Evolutionary conservation across 192 early-diverging fungal genomes (phyloP).

Genomic region (Podila epicladia): DNA sequence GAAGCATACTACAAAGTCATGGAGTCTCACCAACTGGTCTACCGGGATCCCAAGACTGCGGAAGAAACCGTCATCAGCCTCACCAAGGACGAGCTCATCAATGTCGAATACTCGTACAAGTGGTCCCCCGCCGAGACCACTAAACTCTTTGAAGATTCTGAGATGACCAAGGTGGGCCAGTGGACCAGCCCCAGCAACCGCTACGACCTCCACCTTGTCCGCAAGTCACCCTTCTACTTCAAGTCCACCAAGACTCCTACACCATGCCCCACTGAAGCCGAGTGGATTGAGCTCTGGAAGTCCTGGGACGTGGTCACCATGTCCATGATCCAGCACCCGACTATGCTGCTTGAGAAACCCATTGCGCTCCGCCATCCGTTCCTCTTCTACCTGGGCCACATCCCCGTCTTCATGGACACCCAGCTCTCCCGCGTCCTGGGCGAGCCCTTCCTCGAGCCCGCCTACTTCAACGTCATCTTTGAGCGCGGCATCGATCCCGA

Average conservation of each 20-base stretch:
- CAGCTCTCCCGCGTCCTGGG: constrained; percentile 58
- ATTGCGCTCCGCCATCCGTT: constrained; percentile 89
- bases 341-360: constrained; percentile 71
- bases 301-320: constrained; percentile 79
- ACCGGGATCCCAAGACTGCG: constrained; percentile 21
- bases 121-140: constrained; percentile 68
- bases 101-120: constrained; percentile 93
- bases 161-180: constrained; percentile 54
- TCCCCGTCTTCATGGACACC: constrained; percentile 77
- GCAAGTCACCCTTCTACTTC: constrained; percentile 65
- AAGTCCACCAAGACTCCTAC: not conserved
- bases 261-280: constrained; percentile 67
- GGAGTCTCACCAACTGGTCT: constrained; percentile 59
- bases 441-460: constrained; percentile 67
- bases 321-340: constrained; percentile 63
- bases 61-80: constrained; percentile 34
- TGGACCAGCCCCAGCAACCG: constrained; percentile 65
- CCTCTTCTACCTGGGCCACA: constrained; percentile 91
- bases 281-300: constrained; percentile 86
- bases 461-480: constrained; percentile 79
- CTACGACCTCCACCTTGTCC: constrained; percentile 67
- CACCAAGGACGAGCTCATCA: constrained; percentile 81
- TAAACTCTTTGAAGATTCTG: constrained; percentile 56
- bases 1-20: constrained; percentile 78
- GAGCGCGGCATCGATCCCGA: constrained; percentile 96